These are phyloP conservation scores for Cardamine resedifolia DNA, from an alignment of 345 rosid species.

Conservation along the genomic window DNA sequence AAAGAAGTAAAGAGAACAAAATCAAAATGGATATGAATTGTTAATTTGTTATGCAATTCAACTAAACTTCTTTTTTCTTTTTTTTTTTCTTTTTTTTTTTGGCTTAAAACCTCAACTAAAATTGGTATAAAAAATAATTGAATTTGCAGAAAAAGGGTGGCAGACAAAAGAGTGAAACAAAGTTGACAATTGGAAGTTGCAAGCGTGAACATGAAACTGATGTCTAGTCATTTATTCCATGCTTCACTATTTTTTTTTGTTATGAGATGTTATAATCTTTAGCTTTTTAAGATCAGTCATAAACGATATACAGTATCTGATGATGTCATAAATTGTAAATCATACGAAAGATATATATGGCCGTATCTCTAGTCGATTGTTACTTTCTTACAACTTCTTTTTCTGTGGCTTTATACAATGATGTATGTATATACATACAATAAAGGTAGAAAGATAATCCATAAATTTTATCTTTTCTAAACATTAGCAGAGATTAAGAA, in stretches of 20 bases:
- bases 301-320: slow-evolving; percentile 3
- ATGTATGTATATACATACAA: neutral
- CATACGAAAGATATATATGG: neutral
- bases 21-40: slow-evolving; percentile 26
- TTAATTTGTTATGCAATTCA: slow-evolving; percentile 12
- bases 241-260: neutral
- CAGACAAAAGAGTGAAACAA: slow-evolving; percentile 46
- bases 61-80: neutral
- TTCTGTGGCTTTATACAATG: neutral
- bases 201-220: slow-evolving; percentile 44
- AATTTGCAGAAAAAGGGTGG: slow-evolving; percentile 32
- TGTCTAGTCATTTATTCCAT: slow-evolving; percentile 34
- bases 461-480: neutral
- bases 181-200: slow-evolving; percentile 39
- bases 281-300: slow-evolving; percentile 7
- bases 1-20: slow-evolving; percentile 11
- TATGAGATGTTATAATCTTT: slow-evolving; percentile 15
- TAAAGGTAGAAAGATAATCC: neutral
- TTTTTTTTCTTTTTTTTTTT: too few species aligned
- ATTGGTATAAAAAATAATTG: neutral
- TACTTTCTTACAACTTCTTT: neutral
- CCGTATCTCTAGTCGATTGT: slow-evolving; percentile 10
- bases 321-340: slow-evolving; percentile 6
- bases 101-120: neutral
- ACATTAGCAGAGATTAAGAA: neutral